Evolutionary conservation across 2,329 filamentous ascomycete species (phyloP).

Genomic region (Diaporthe vexans): DNA sequence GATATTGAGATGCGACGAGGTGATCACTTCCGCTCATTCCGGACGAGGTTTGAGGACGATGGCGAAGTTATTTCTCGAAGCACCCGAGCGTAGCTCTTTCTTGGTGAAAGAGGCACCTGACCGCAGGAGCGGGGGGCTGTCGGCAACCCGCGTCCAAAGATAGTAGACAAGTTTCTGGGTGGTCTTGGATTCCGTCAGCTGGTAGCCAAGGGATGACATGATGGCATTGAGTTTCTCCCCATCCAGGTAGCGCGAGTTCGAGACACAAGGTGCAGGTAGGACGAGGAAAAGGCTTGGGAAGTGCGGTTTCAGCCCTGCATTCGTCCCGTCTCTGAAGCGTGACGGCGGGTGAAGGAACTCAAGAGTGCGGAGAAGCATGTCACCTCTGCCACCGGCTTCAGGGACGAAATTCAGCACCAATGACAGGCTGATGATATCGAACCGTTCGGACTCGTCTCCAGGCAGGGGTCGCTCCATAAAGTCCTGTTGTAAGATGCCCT

Average conservation of each 20-base stretch:
- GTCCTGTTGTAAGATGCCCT: slow-evolving; percentile 87
- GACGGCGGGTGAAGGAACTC: slow-evolving; percentile 71
- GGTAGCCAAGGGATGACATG: slow-evolving; percentile 84
- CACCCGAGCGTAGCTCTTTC: slow-evolving; percentile 81
- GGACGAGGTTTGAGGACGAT: slow-evolving; percentile 70
- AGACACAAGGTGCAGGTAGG: slow-evolving; percentile 87
- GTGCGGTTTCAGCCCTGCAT: slow-evolving; percentile 41
- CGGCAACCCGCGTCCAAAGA: slow-evolving; percentile 75
- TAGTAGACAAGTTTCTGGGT: slow-evolving; percentile 91
- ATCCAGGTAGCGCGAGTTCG: slow-evolving; percentile 91
- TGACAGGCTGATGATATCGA: slow-evolving; percentile 92
- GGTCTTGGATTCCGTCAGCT: slow-evolving; percentile 74
- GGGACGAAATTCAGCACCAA: slow-evolving; percentile 96
- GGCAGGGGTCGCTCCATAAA: slow-evolving; percentile 93
- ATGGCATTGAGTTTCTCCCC: slow-evolving; percentile 77
- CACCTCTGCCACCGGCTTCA: slow-evolving; percentile 78
- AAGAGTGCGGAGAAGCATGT: slow-evolving; percentile 85
- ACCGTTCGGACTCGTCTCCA: slow-evolving; percentile 69
- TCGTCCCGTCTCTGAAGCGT: slow-evolving; percentile 37
- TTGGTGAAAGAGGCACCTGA: slow-evolving; percentile 70
- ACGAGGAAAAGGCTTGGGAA: slow-evolving; percentile 89
- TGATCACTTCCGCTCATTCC: slow-evolving; percentile 18
- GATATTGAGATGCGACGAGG: neutral
- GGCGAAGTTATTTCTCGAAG: slow-evolving; percentile 89
- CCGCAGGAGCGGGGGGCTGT: slow-evolving; percentile 42